Evolutionary conservation across 2,329 filamentous ascomycete genomes (phyloP).

Genomic region (Cordyceps militaris): DNA sequence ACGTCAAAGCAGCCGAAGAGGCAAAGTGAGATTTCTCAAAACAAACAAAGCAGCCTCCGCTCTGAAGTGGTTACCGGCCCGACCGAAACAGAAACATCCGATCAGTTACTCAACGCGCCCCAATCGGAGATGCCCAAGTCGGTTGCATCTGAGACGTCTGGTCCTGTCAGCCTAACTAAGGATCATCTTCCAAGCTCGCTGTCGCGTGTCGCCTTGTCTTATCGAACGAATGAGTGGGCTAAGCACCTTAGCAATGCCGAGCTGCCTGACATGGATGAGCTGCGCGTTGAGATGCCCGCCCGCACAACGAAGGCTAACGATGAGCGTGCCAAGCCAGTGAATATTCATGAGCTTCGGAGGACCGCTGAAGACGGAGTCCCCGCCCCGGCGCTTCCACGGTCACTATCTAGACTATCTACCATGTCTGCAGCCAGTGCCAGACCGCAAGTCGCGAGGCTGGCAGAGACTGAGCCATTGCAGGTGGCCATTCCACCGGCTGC

Average conservation of each 20-base stretch:
- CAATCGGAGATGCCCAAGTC: conserved; percentile 33
- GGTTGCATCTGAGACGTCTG: conserved; percentile 34
- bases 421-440: conserved; percentile 11
- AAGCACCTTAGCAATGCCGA: conserved; percentile 81
- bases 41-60: background rate
- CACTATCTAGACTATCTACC: conserved; percentile 24
- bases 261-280: conserved; percentile 55
- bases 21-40: background rate
- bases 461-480: background rate
- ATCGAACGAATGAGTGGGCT: conserved; percentile 92
- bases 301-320: conserved; percentile 16
- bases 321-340: conserved; percentile 54
- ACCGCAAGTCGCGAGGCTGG: background rate
- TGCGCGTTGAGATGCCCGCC: conserved; percentile 39
- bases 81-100: background rate
- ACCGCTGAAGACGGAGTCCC: conserved; percentile 48
- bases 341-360: conserved; percentile 58
- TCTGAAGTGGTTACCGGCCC: background rate
- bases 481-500: background rate
- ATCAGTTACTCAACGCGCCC: background rate
- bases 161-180: conserved; percentile 44
- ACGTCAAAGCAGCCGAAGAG: background rate
- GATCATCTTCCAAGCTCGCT: conserved; percentile 61
- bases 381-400: conserved; percentile 21
- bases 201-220: conserved; percentile 72